Evolutionary conservation across 768 basidiomycete species (phyloP), one percentile per base, ranked within the genome.

Genomic region (Mycena olivaceomarginata): DNA sequence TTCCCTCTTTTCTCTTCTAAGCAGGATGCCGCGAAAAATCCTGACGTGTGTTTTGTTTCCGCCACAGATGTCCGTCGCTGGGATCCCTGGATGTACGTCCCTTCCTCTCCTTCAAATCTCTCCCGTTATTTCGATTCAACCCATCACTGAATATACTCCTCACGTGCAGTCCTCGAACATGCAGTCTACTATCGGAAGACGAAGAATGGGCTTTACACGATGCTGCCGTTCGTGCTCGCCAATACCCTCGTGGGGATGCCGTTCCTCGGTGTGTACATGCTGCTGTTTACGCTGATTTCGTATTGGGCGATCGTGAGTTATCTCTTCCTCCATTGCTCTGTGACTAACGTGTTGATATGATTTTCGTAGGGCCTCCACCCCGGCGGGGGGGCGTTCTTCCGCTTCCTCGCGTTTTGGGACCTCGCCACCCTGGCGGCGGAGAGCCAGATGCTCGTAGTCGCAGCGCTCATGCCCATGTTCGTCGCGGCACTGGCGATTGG

Each of bases 401-500:
- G 89, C 4, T 93, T 92, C 84, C 83, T 92, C 6, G 84, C 83
- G 5, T 90, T 91, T 81, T 83, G 93, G 8, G 92, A 89, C 83
- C 84, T 93, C 25, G 90, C 89, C 0, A 86, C 92, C 40, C 84
- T 89, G 45, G 87, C 87, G 1, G 92, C 92, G 0, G 92, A 92
- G 80, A 88, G 87, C 70, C 91, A 91, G 78, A 88, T 89, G 5
- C 80, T 90, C 18, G 81, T 93, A 16, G 81, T 93, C 41, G 90
- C 92, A 0, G 85, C 91, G 0, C 70, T 89, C 12, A 72, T 93
- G 2, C 93, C 93, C 0, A 88, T 92, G 39, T 93, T 93, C 72
- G 91, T 93, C 20, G 92, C 92, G 0, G 89, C 92, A 6, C 84
- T 93, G 8, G 92, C 92, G 0, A 86, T 93, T 10, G 85, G 87